Percentiles rank a stretch among this genome's conserved stretches.
Conservation (phyloP, 2,329 filamentous ascomycete species). For the Paramyrothecium sp. region DNA sequence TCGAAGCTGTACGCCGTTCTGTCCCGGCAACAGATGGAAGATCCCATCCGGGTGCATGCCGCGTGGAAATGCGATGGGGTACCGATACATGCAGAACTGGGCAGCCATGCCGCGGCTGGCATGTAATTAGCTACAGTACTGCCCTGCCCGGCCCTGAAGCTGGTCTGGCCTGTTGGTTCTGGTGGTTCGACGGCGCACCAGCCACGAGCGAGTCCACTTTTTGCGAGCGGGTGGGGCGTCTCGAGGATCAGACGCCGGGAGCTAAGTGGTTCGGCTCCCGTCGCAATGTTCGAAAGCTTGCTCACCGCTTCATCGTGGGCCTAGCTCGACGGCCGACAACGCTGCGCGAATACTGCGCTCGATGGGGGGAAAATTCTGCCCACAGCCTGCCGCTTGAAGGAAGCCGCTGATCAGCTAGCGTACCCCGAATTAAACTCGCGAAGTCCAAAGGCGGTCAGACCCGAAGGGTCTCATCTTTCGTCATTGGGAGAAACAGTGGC, state of each 20-base stretch:
- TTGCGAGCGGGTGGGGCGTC: background rate
- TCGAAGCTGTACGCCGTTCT: too few relatives aligned
- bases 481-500: conserved; percentile 8
- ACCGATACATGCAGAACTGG: conserved; percentile 30
- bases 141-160: too few relatives aligned
- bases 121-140: conserved; percentile 12
- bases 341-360: background rate
- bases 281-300: background rate
- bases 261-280: background rate
- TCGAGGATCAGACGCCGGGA: background rate
- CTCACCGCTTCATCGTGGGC: background rate
- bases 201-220: background rate
- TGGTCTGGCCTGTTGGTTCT: background rate
- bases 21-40: background rate
- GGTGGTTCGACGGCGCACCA: background rate
- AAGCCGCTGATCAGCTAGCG: background rate
- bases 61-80: conserved; percentile 4
- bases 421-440: background rate
- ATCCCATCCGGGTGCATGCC: background rate
- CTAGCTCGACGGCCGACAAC: background rate
- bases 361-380: background rate
- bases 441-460: conserved; percentile 21
- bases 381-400: background rate
- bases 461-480: conserved; percentile 15
- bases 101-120: conserved; percentile 32